phyloP scores from a whole-genome alignment of 2,329 filamentous ascomycete species.

The Arachnopeziza araneosa region DNA sequence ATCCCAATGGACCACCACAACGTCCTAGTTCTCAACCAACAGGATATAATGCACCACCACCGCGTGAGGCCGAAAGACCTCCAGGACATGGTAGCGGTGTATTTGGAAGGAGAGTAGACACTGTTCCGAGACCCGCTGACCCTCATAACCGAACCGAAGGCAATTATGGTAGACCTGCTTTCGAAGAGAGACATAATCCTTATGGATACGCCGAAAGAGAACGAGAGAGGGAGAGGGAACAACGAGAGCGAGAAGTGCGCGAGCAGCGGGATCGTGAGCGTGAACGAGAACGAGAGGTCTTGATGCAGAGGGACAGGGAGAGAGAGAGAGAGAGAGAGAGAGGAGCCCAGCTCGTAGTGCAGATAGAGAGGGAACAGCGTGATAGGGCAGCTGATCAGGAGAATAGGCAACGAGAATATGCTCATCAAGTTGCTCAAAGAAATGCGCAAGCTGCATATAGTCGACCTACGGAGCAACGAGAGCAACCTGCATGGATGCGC shows the following conservation, averaged over 20 bases:
- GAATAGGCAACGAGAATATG: slow-evolving; percentile 19
- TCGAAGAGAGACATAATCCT: slow-evolving; percentile 28
- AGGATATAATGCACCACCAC: slow-evolving; percentile 32
- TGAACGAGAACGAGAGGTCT: slow-evolving; percentile 34
- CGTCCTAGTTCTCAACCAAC: slow-evolving; percentile 31
- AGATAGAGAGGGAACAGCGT: slow-evolving; percentile 31
- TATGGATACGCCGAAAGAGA: slow-evolving; percentile 51
- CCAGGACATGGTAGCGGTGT: slow-evolving; percentile 13
- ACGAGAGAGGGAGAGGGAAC: slow-evolving; percentile 40
- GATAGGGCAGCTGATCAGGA: slow-evolving; percentile 38
- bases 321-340: slow-evolving; percentile 32
- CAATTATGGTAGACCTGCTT: slow-evolving; percentile 22
- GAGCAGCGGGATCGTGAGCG: slow-evolving; percentile 9
- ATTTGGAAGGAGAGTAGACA: slow-evolving; percentile 22
- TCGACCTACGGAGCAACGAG: slow-evolving; percentile 23
- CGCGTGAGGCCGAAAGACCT: slow-evolving; percentile 39
- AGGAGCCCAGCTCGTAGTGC: slow-evolving; percentile 2
- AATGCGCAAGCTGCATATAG: slow-evolving; percentile 20
- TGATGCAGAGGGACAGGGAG: slow-evolving; percentile 22
- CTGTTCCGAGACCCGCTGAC: slow-evolving; percentile 14
- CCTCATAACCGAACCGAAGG: slow-evolving; percentile 33
- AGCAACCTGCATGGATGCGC: slow-evolving; percentile 27
- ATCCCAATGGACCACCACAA: slow-evolving; percentile 25
- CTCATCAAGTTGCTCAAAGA: slow-evolving; percentile 23
- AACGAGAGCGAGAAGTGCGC: slow-evolving; percentile 28